Evolutionary conservation across 2,329 filamentous ascomycete genomes (phyloP).

Genomic region (Cladobotryum mycophilum): DNA sequence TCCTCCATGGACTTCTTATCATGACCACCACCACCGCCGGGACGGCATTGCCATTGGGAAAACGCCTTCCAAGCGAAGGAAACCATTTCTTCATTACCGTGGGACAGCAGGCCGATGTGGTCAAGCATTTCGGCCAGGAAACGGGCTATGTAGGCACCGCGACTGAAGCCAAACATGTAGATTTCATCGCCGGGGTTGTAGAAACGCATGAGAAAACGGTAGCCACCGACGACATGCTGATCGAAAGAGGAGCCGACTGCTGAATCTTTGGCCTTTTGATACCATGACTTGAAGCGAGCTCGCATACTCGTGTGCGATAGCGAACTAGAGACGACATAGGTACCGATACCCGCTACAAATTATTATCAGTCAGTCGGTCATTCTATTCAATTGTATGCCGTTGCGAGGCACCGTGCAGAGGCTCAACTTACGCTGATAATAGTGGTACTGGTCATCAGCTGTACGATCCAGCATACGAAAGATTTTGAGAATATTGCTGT

Average conservation of each 20-base stretch:
- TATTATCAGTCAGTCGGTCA: background rate
- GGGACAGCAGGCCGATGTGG: constrained; percentile 69
- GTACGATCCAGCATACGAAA: constrained; percentile 63
- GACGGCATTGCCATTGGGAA: constrained; percentile 63
- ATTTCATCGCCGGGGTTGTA: constrained; percentile 60
- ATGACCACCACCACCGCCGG: constrained; percentile 34
- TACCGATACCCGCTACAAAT: constrained; percentile 60
- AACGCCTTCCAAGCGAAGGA: constrained; percentile 80
- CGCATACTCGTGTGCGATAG: constrained; percentile 51
- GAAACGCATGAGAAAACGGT: constrained; percentile 71
- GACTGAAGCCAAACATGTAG: constrained; percentile 68
- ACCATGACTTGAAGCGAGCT: constrained; percentile 59
- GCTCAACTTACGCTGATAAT: constrained; percentile 50
- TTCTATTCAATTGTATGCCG: background rate
- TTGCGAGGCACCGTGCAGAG: background rate
- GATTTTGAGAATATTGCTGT: constrained; percentile 64
- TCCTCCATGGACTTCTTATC: constrained; percentile 33
- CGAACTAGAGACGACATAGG: constrained; percentile 58
- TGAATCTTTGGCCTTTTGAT: constrained; percentile 68
- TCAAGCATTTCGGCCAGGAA: constrained; percentile 82
- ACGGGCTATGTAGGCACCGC: constrained; percentile 66
- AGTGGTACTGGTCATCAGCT: constrained; percentile 55
- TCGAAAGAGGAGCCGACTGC: constrained; percentile 76
- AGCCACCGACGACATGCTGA: constrained; percentile 76
- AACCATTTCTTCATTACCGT: constrained; percentile 81